phyloP scores from a whole-genome alignment of 768 basidiomycete genomes.

The Dioszegia crocea region DNA sequence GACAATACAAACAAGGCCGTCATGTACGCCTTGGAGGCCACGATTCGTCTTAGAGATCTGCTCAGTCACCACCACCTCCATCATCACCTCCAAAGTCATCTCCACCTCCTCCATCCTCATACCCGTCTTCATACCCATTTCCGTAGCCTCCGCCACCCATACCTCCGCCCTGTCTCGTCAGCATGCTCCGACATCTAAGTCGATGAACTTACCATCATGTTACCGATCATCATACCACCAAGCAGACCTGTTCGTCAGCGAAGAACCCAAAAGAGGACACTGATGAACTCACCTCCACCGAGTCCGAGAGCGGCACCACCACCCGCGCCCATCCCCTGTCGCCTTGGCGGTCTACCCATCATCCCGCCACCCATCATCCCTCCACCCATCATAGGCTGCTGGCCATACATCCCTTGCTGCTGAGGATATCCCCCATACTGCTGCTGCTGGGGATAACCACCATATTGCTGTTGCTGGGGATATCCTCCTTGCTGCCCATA shows the following conservation, averaged over 20 bases:
- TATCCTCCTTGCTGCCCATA: constrained; percentile 8
- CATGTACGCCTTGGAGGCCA: too few species aligned
- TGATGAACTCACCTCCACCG: constrained; percentile 21
- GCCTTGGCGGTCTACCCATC: constrained; percentile 11
- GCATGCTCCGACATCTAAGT: neutral
- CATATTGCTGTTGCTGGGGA: constrained; percentile 22
- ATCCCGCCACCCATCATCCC: constrained; percentile 34
- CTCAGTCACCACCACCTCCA: neutral
- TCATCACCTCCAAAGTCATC: constrained; percentile 15
- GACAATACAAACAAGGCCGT: too few species aligned
- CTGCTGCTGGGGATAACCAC: constrained; percentile 22
- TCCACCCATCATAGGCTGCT: constrained; percentile 25
- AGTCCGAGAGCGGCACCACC: constrained; percentile 37
- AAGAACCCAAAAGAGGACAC: too few species aligned
- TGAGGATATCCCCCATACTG: neutral
- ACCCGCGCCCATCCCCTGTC: constrained; percentile 41
- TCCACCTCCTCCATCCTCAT: constrained; percentile 18
- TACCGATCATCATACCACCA: constrained; percentile 42
- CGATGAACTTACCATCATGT: constrained; percentile 34
- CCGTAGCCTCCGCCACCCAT: constrained; percentile 25
- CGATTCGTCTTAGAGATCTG: too few species aligned
- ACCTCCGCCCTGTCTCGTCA: constrained; percentile 7
- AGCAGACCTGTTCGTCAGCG: constrained; percentile 11
- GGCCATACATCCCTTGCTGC: constrained; percentile 8
- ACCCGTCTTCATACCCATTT: constrained; percentile 37